Conservation (phyloP, 2,329 filamentous ascomycete species). For the Zymoseptoria brevis region DNA sequence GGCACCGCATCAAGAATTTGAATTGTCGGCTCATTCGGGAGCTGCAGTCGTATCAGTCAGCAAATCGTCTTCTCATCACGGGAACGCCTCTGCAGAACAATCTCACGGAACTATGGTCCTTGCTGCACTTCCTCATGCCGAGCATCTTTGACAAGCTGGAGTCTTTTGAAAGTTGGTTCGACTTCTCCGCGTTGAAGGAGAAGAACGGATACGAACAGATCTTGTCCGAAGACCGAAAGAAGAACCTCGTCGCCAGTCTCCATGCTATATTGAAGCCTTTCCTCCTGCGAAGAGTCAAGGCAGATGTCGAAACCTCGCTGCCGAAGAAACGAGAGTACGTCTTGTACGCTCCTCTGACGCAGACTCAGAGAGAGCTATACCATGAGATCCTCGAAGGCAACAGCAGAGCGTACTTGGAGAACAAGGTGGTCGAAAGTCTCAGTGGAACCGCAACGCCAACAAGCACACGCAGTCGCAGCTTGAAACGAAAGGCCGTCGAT, state of each 20-base stretch:
- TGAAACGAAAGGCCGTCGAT: constrained; percentile 50
- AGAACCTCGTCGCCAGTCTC: constrained; percentile 75
- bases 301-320: constrained; percentile 83
- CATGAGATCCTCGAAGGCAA: constrained; percentile 58
- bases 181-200: constrained; percentile 86
- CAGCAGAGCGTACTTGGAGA: constrained; percentile 56
- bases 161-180: constrained; percentile 92
- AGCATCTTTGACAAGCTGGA: constrained; percentile 90
- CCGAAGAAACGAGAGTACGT: constrained; percentile 97
- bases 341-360: constrained; percentile 83
- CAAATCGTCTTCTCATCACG: constrained; percentile 84
- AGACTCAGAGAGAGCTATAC: constrained; percentile 86
- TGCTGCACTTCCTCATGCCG: constrained; percentile 87
- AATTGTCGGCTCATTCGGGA: constrained; percentile 88
- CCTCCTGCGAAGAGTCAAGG: constrained; percentile 78
- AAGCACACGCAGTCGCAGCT: constrained; percentile 38
- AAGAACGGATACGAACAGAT: constrained; percentile 71
- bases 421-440: constrained; percentile 63
- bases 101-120: constrained; percentile 85
- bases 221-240: constrained; percentile 67
- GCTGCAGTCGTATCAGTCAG: constrained; percentile 78
- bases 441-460: constrained; percentile 46
- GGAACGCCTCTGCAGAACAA: constrained; percentile 96
- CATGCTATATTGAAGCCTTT: constrained; percentile 91
- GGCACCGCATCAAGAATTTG: constrained; percentile 94